Conservation (phyloP, 495 filamentous ascomycete genomes). For the Penicillium riverlandense region DNA sequence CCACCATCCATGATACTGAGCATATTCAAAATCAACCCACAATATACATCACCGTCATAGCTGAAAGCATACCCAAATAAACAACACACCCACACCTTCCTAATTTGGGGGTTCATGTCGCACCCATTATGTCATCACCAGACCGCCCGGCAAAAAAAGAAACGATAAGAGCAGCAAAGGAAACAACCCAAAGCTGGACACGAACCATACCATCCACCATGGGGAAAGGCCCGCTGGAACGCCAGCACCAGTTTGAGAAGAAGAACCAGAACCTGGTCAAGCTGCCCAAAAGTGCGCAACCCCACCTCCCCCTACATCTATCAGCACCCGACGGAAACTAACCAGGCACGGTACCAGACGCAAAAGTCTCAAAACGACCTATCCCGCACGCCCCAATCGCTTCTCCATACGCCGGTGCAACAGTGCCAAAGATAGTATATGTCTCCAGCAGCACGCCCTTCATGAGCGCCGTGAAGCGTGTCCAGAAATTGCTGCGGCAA, state of each 20-base stretch:
- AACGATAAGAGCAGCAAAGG: conserved; percentile 9
- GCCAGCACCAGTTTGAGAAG: conserved; percentile 31
- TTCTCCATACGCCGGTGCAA: conserved; percentile 44
- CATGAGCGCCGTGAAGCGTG: conserved; percentile 75
- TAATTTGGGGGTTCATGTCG: too few relatives aligned
- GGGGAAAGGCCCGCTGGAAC: conserved; percentile 21
- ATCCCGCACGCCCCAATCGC: conserved; percentile 62
- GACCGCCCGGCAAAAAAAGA: not conserved
- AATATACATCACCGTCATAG: too few relatives aligned
- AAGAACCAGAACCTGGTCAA: conserved; percentile 32
- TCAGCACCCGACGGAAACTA: not conserved
- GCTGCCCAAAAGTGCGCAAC: conserved; percentile 28
- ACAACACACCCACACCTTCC: too few relatives aligned
- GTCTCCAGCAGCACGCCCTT: conserved; percentile 69
- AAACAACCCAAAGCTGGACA: not conserved
- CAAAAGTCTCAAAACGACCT: conserved; percentile 56
- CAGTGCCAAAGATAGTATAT: conserved; percentile 63
- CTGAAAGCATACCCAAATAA: too few relatives aligned
- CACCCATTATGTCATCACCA: too few relatives aligned
- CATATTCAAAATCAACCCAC: too few relatives aligned
- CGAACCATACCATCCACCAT: conserved; percentile 5
- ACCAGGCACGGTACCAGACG: conserved; percentile 14
- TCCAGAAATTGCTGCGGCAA: conserved; percentile 60
- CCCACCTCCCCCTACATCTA: not conserved
- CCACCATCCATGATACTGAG: too few relatives aligned